A percentile compares a stretch with the other conserved stretches of the same genome.
Evolutionary conservation across 805 yeast genomes (phyloP).

Genomic region (Cyberlindnera sargentensis): DNA sequence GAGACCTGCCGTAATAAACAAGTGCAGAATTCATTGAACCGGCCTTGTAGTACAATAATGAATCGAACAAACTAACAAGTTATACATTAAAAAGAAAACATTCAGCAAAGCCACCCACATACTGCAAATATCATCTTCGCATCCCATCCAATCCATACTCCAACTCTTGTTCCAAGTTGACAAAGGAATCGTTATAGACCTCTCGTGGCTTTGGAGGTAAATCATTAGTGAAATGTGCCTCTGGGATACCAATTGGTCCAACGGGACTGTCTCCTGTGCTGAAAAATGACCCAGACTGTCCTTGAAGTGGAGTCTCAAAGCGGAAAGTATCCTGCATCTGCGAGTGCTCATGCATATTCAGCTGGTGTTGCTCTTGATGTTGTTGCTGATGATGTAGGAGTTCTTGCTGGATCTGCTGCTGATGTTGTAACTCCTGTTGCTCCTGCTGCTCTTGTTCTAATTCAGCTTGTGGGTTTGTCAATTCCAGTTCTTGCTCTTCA

Average conservation of each 20-base stretch:
- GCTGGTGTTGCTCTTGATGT: slow-evolving; percentile 19
- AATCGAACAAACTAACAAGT: too few species aligned
- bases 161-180: slow-evolving; percentile 55
- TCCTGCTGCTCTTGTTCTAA: slow-evolving; percentile 17
- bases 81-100: too few species aligned
- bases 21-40: too few species aligned
- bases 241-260: slow-evolving; percentile 41
- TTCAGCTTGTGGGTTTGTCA: slow-evolving; percentile 25
- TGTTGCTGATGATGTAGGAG: slow-evolving; percentile 7
- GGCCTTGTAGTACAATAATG: too few species aligned
- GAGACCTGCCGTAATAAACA: too few species aligned
- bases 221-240: slow-evolving; percentile 37
- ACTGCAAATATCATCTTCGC: slow-evolving; percentile 1
- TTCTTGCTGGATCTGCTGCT: slow-evolving; percentile 14
- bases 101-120: background rate
- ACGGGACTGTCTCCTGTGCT: slow-evolving; percentile 24
- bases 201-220: slow-evolving; percentile 62
- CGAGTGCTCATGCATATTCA: slow-evolving; percentile 12
- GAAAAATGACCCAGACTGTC: slow-evolving; percentile 12
- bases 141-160: slow-evolving; percentile 55
- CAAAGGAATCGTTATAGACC: slow-evolving; percentile 16
- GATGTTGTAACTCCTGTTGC: slow-evolving; percentile 7
- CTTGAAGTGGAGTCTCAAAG: slow-evolving; percentile 6
- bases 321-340: slow-evolving; percentile 5
- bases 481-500: slow-evolving; percentile 40